Base-by-base conservation (phyloP, 768 basidiomycete genomes). In the Mycena kentingensis region DNA sequence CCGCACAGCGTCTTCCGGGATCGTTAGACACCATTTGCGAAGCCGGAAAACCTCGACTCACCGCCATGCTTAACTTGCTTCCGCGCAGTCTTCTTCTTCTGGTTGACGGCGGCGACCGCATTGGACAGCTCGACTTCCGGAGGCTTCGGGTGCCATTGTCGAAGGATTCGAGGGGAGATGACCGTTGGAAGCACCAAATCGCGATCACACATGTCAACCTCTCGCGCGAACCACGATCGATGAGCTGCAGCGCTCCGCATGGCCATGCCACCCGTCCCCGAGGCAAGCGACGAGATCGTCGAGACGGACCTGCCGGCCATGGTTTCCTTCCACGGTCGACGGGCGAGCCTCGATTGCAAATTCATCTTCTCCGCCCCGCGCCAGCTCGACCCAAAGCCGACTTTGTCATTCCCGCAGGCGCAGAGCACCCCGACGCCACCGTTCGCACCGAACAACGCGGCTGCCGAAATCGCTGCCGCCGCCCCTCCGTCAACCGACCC, bases 11-110 rank as follows among this genome's bases (percentile, higher is more conserved):
- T 96, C n/a, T n/a, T n/a, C n/a, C n/a, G n/a, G n/a, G n/a, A n/a
- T n/a, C n/a, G n/a, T n/a, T n/a, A n/a, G n/a, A n/a, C n/a, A n/a
- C n/a, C n/a, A n/a, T n/a, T n/a, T n/a, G n/a, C n/a, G n/a, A n/a
- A n/a, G n/a, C n/a, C n/a, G n/a, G n/a, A n/a, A n/a, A n/a, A n/a
- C n/a, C n/a, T n/a, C n/a, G n/a, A n/a, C n/a, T n/a, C n/a, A n/a
- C n/a, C 88, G 31, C 93, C 94, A 1, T 89, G 74, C 60, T 90
- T 88, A 11, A 98, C 93, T 64, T 98, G 94, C 63, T 95, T 93
- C 43, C 93, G 75, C n/a, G 94, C 94, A 4, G 95, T 27, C 15
- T 67, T 67, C 49, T 65, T 71, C 48, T 60, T 54, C 46, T 63
- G 65, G 3, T n/a, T n/a, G n/a, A 36, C 50, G 32, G 53, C 56